phyloP scores from a whole-genome alignment of 371 early-diverging fungal species.

The Mortierella sp. region DNA sequence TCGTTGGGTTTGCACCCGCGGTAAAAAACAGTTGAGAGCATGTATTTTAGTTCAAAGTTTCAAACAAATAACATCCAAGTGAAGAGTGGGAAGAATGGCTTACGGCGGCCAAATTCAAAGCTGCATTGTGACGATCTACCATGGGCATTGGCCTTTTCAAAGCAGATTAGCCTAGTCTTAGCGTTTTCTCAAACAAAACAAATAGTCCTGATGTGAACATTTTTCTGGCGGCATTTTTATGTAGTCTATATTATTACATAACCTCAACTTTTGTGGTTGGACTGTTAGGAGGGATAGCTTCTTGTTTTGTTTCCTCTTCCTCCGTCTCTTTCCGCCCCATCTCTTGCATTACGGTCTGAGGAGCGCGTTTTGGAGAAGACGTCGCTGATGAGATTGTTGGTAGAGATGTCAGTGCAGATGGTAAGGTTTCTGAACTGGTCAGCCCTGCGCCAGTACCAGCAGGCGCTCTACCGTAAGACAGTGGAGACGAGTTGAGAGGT shows the following conservation, averaged over 20 bases:
- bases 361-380: constrained; percentile 35
- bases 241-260: not conserved
- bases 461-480: constrained; percentile 7
- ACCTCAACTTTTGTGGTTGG: constrained; percentile 1
- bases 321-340: constrained; percentile 33
- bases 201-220: too few relatives aligned
- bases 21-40: too few relatives aligned
- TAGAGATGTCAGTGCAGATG: constrained; percentile 16
- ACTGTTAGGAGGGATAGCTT: not conserved
- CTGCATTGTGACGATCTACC: too few relatives aligned
- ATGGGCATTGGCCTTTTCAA: too few relatives aligned
- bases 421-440: not conserved
- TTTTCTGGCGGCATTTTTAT: too few relatives aligned
- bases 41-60: too few relatives aligned
- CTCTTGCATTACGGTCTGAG: constrained; percentile 31
- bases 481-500: not conserved
- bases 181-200: too few relatives aligned
- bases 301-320: not conserved
- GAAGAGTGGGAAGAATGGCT: too few relatives aligned
- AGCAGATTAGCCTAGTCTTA: too few relatives aligned
- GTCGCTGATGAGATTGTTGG: constrained; percentile 9
- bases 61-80: too few relatives aligned
- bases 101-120: too few relatives aligned
- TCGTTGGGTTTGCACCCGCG: too few relatives aligned
- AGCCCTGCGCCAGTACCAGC: not conserved